These are phyloP conservation scores for Alternaria solani DNA, from an alignment of 2,329 filamentous ascomycete genomes.

Conservation along the genomic window DNA sequence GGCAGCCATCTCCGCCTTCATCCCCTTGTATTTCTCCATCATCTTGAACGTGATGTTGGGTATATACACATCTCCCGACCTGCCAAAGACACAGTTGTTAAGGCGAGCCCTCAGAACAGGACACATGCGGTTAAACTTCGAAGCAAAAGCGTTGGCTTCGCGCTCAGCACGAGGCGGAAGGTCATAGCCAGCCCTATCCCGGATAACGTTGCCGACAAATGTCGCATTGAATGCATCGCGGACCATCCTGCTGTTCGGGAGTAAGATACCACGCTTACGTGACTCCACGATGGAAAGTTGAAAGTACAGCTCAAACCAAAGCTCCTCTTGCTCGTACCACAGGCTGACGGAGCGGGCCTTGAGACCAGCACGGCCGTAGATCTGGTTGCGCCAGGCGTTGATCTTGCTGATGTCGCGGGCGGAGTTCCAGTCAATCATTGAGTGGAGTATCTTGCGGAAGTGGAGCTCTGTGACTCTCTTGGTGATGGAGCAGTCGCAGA, in stretches of 20 bases:
- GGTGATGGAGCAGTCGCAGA: slow-evolving; percentile 19
- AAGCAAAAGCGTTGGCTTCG: slow-evolving; percentile 20
- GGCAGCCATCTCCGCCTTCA: slow-evolving; percentile 5
- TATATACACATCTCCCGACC: slow-evolving; percentile 17
- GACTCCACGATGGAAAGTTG: slow-evolving; percentile 25
- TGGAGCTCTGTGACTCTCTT: slow-evolving; percentile 19
- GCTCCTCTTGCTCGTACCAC: slow-evolving; percentile 29
- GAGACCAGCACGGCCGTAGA: slow-evolving; percentile 32
- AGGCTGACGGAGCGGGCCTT: slow-evolving; percentile 21
- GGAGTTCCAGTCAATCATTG: slow-evolving; percentile 30
- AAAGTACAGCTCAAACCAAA: slow-evolving; percentile 31
- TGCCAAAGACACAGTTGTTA: slow-evolving; percentile 4
- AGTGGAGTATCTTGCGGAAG: slow-evolving; percentile 28
- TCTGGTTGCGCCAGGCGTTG: slow-evolving; percentile 36
- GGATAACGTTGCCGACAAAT: slow-evolving; percentile 17
- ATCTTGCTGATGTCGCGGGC: slow-evolving; percentile 28
- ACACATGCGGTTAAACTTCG: slow-evolving; percentile 27
- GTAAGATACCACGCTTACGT: slow-evolving; percentile 13
- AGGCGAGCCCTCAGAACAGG: slow-evolving; percentile 8
- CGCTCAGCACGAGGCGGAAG: slow-evolving; percentile 10
- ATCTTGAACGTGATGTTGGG: slow-evolving; percentile 20
- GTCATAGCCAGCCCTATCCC: slow-evolving; percentile 5
- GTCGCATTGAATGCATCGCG: slow-evolving; percentile 26
- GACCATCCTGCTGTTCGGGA: slow-evolving; percentile 13
- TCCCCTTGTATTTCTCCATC: slow-evolving; percentile 16